Evolutionary conservation across 208 protist species (phyloP).

Genomic region (Trypanosoma theileri): DNA sequence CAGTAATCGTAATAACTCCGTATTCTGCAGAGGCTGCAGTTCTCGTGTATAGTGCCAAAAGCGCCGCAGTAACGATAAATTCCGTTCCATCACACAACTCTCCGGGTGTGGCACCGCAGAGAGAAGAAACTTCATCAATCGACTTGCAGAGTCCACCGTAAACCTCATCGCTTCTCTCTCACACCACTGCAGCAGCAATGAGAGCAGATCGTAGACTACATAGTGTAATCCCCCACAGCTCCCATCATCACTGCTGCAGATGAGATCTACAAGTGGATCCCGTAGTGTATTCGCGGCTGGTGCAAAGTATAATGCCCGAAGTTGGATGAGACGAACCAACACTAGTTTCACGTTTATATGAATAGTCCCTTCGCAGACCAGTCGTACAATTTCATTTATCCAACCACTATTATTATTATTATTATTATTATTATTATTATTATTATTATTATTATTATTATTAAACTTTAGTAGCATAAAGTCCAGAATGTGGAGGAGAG

Average conservation of each 20-base stretch:
- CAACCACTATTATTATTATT: conserved; percentile 30
- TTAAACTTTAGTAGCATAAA: conserved; percentile 30
- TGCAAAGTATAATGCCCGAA: conserved; percentile 48
- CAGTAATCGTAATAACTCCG: background rate
- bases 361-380: conserved; percentile 26
- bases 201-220: conserved; percentile 67
- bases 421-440: background rate
- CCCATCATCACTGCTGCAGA: conserved; percentile 23
- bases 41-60: conserved; percentile 47
- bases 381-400: conserved; percentile 59
- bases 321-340: conserved; percentile 52
- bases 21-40: background rate
- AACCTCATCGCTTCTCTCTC: conserved; percentile 9
- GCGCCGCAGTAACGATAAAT: conserved; percentile 69
- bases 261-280: conserved; percentile 46
- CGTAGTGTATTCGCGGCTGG: conserved; percentile 41
- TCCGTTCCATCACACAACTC: conserved; percentile 40
- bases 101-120: conserved; percentile 23
- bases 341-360: conserved; percentile 55
- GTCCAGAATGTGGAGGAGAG: conserved; percentile 37
- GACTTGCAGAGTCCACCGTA: background rate
- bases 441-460: no score
- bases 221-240: conserved; percentile 52
- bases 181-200: conserved; percentile 52
- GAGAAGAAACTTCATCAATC: conserved; percentile 36